Conservation (phyloP, 2,329 filamentous ascomycete genomes). For the Exophiala sp. region DNA sequence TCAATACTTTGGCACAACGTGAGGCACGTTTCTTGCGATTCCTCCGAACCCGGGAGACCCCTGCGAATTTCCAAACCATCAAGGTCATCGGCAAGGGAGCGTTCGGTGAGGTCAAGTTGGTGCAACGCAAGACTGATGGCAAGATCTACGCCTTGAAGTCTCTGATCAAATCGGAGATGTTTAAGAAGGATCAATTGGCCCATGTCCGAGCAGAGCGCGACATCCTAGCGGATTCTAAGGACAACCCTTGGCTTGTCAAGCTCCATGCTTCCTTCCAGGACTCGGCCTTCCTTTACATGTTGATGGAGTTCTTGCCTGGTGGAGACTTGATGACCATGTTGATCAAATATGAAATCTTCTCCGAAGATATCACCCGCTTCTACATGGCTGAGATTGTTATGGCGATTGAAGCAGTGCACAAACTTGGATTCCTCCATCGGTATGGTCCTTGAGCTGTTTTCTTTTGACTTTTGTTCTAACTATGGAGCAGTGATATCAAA, state of each 20-base stretch:
- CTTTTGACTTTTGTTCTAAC: conserved; percentile 24
- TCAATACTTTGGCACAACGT: conserved; percentile 75
- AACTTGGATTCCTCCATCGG: conserved; percentile 97
- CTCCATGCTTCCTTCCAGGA: conserved; percentile 98
- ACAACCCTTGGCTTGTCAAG: conserved; percentile 99
- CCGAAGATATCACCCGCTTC: conserved; percentile 95
- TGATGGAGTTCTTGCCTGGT: conserved; percentile 98
- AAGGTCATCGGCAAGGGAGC: conserved; percentile 99
- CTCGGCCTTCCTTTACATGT: conserved; percentile 90
- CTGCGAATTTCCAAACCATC: conserved; percentile 89
- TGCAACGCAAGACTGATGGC: conserved; percentile 91
- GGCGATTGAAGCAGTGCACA: conserved; percentile 98
- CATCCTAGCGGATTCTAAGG: conserved; percentile 88
- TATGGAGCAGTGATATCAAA: conserved; percentile 76
- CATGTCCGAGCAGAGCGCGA: conserved; percentile 97
- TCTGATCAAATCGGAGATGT: conserved; percentile 98
- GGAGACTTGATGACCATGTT: conserved; percentile 99
- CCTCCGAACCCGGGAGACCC: conserved; percentile 84
- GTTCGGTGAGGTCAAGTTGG: conserved; percentile 95
- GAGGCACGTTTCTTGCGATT: conserved; percentile 92
- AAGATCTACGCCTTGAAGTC: conserved; percentile 99
- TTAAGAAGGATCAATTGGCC: conserved; percentile 96
- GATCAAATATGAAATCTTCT: conserved; percentile 99
- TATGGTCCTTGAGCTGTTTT: conserved; percentile 44
- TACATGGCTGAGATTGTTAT: conserved; percentile 98